These are phyloP conservation scores for Solanum medicagineum DNA, from an alignment of 257 asterid species.

Conservation along the genomic window DNA sequence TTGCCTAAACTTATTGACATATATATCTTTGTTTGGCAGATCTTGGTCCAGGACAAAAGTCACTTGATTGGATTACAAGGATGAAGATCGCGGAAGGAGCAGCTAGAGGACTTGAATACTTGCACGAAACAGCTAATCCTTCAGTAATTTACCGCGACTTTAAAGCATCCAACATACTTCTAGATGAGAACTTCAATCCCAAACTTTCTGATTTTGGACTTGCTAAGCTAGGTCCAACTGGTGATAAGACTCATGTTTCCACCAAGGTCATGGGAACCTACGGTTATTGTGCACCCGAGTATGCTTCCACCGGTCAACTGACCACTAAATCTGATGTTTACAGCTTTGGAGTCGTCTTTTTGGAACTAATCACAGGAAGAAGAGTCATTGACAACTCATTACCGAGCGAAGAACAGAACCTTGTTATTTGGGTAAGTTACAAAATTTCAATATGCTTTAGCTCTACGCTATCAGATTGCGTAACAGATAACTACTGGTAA, in stretches of 20 bases:
- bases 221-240: constrained; percentile 69
- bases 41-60: constrained; percentile 18
- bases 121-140: constrained; percentile 82
- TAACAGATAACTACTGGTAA: not conserved
- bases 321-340: constrained; percentile 73
- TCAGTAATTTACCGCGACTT: constrained; percentile 80
- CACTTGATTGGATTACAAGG: constrained; percentile 58
- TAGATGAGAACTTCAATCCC: constrained; percentile 39
- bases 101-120: constrained; percentile 68
- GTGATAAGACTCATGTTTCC: constrained; percentile 45
- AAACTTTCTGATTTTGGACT: constrained; percentile 81
- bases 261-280: constrained; percentile 85
- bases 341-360: constrained; percentile 77
- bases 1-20: not conserved
- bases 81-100: constrained; percentile 72
- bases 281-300: constrained; percentile 83
- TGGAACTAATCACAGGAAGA: constrained; percentile 77
- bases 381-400: constrained; percentile 58
- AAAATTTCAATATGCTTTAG: not conserved
- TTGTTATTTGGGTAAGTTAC: constrained; percentile 56
- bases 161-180: constrained; percentile 75
- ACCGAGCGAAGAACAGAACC: constrained; percentile 63
- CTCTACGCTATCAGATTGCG: not conserved
- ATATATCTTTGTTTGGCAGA: constrained; percentile 18
- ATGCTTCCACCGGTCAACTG: constrained; percentile 60